phyloP scores from a whole-genome alignment of 306 rosid species.

The Lablab purpureus region DNA sequence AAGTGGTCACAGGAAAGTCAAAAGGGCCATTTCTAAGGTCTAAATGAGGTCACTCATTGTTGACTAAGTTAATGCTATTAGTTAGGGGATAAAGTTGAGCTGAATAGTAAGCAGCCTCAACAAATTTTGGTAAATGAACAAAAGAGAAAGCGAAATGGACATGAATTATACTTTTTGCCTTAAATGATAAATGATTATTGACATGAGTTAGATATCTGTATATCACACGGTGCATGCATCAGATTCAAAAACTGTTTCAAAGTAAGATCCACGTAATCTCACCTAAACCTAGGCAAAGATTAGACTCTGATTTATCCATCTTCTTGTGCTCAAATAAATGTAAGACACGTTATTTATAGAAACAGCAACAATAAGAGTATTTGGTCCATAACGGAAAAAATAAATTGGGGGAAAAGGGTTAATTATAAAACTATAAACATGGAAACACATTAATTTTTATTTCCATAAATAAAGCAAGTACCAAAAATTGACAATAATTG shows the following conservation, averaged over 20 bases:
- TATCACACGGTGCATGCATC: neutral
- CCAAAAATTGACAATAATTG: neutral
- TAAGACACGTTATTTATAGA: neutral
- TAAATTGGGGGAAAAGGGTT: neutral
- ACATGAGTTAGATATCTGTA: neutral
- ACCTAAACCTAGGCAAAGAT: neutral
- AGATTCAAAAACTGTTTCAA: slow-evolving; percentile 26
- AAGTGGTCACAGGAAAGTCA: neutral
- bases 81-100: slow-evolving; percentile 4
- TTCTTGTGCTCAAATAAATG: neutral
- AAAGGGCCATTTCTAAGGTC: neutral
- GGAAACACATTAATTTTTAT: slow-evolving; percentile 22
- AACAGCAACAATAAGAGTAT: neutral
- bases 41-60: neutral
- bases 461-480: neutral
- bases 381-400: neutral
- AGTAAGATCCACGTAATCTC: slow-evolving; percentile 25
- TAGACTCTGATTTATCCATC: neutral
- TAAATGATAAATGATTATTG: slow-evolving; percentile 3
- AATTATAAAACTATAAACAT: slow-evolving; percentile 19
- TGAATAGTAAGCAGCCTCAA: neutral
- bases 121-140: neutral
- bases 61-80: neutral
- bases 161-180: neutral
- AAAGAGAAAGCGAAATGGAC: slow-evolving; percentile 9